Conservation (phyloP, 2,329 filamentous ascomycete species). For the Trichoderma sp. region DNA sequence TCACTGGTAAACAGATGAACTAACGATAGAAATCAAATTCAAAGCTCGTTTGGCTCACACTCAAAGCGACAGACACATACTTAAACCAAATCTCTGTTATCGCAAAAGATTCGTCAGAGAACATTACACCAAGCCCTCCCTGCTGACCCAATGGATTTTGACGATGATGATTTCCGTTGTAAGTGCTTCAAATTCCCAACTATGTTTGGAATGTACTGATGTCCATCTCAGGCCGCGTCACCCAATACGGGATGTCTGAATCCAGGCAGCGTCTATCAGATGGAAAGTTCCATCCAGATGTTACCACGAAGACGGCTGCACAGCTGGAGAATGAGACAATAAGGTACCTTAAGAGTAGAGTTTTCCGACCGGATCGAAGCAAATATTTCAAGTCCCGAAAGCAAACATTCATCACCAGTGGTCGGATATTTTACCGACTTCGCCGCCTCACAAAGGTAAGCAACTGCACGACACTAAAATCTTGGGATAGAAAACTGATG, state of each 20-base stretch:
- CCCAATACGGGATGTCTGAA: conserved; percentile 20
- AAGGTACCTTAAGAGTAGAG: background rate
- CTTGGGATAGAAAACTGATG: background rate
- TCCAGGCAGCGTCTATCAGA: conserved; percentile 10
- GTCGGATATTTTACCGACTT: background rate
- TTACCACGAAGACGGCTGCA: conserved; percentile 17
- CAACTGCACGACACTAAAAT: background rate
- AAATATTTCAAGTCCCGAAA: background rate
- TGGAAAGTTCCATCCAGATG: background rate
- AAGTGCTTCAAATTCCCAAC: background rate
- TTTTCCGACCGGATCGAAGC: background rate
- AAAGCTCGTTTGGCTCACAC: background rate
- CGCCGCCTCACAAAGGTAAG: background rate
- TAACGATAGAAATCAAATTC: background rate
- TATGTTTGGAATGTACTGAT: background rate
- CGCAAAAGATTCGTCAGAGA: background rate
- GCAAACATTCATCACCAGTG: background rate
- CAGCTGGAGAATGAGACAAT: conserved; percentile 7
- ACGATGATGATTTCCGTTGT: background rate
- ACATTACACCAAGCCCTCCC: background rate
- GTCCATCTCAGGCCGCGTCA: background rate
- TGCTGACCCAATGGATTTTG: background rate
- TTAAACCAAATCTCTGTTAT: background rate
- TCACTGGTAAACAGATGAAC: background rate
- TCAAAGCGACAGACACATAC: background rate